These are phyloP conservation scores for Abortiporus biennis DNA, from an alignment of 1,284 basidiomycete genomes.

Conservation along the genomic window DNA sequence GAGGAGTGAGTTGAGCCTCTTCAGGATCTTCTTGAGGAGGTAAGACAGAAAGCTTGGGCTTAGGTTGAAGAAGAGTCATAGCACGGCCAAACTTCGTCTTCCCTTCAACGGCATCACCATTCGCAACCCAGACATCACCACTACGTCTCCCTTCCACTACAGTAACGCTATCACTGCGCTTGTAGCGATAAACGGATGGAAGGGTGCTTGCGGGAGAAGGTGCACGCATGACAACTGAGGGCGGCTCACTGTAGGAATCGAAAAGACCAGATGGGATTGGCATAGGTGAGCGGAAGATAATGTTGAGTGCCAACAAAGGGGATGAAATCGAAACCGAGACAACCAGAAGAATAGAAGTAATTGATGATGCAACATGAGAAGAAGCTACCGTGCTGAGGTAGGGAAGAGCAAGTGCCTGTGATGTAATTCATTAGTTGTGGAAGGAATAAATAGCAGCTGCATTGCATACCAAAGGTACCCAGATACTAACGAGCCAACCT, in stretches of 20 bases:
- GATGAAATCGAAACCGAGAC: constrained; percentile 61
- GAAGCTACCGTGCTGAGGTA: constrained; percentile 43
- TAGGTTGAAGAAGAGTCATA: constrained; percentile 49
- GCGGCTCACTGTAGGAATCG: constrained; percentile 39
- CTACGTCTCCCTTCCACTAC: constrained; percentile 64
- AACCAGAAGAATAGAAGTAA: constrained; percentile 42
- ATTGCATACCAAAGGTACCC: constrained; percentile 56
- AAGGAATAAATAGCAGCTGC: not conserved
- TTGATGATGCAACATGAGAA: constrained; percentile 28
- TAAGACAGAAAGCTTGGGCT: constrained; percentile 61
- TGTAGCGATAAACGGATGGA: constrained; percentile 51
- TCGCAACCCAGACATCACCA: constrained; percentile 63
- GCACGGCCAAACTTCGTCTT: constrained; percentile 54
- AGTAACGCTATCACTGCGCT: constrained; percentile 56
- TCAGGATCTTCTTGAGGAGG: constrained; percentile 37
- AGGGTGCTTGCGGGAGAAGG: constrained; percentile 34
- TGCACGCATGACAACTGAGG: constrained; percentile 34
- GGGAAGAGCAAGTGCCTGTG: constrained; percentile 50
- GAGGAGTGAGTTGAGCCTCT: constrained; percentile 30
- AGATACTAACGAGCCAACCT: constrained; percentile 59
- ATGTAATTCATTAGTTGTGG: constrained; percentile 7
- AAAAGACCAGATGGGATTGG: constrained; percentile 62
- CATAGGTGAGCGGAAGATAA: constrained; percentile 51
- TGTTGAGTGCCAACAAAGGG: constrained; percentile 54
- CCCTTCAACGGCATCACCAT: constrained; percentile 60